A percentile compares a stretch with the other conserved stretches of the same genome.
These are phyloP conservation scores for Ogataea sp. DNA, from an alignment of 805 yeast genomes.

Conservation along the genomic window DNA sequence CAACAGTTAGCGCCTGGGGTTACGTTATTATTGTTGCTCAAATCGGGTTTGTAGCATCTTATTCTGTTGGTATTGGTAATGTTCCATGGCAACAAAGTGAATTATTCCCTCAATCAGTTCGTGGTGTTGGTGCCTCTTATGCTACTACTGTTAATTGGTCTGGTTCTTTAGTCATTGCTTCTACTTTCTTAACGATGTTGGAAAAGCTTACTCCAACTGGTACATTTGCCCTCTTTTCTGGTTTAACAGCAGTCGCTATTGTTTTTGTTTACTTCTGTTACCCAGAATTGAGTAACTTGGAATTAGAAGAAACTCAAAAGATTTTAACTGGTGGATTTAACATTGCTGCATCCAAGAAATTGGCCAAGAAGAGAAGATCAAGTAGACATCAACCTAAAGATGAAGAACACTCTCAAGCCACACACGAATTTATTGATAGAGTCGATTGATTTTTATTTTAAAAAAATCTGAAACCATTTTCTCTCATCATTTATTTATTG, in stretches of 20 bases:
- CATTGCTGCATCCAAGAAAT: conserved; percentile 52
- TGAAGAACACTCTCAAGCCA: background rate
- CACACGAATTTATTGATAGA: conserved; percentile 1
- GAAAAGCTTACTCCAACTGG: conserved; percentile 91
- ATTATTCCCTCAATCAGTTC: conserved; percentile 85
- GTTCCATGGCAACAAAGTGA: conserved; percentile 99
- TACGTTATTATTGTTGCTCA: conserved; percentile 76
- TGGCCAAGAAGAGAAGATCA: conserved; percentile 38
- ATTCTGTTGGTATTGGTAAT: conserved; percentile 93
- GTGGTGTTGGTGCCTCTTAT: conserved; percentile 86
- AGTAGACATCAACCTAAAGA: background rate
- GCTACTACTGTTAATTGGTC: conserved; percentile 95
- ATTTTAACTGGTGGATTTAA: conserved; percentile 81
- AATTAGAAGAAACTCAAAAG: conserved; percentile 84
- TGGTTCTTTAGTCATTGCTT: conserved; percentile 84
- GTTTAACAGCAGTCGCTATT: conserved; percentile 62
- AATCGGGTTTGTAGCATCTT: conserved; percentile 81
- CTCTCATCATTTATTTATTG: too few relatives aligned
- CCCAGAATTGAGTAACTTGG: conserved; percentile 88
- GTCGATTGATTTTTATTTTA: too few relatives aligned
- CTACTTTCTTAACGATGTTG: conserved; percentile 92
- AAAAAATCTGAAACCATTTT: too few relatives aligned
- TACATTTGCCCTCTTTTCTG: conserved; percentile 87
- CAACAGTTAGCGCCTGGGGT: conserved; percentile 76
- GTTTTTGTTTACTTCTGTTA: conserved; percentile 74